Percentiles rank a stretch among this genome's conserved stretches.
phyloP scores from a whole-genome alignment of 169 alveolate species.

The Cryptosporidium baileyi region DNA sequence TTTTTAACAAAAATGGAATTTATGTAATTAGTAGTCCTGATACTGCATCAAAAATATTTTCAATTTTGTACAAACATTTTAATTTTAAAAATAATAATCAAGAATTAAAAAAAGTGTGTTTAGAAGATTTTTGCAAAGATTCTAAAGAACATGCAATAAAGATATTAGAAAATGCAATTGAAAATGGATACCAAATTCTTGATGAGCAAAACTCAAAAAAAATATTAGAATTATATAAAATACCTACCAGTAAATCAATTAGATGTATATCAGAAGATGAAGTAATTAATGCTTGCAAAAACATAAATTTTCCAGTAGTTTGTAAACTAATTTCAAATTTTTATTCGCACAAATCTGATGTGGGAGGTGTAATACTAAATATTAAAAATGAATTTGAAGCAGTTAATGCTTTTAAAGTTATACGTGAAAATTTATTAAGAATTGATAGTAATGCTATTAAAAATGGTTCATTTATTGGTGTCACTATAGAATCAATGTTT shows the following conservation, averaged over 20 bases:
- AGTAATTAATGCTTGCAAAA: constrained; percentile 36
- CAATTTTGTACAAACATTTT: constrained; percentile 37
- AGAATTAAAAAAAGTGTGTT: not conserved
- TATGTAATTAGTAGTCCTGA: constrained; percentile 79
- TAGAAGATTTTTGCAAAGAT: not conserved
- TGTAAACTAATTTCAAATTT: constrained; percentile 76
- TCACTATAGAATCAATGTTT: constrained; percentile 76
- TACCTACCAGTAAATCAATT: constrained; percentile 70
- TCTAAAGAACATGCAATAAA: constrained; percentile 25
- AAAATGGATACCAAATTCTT: not conserved
- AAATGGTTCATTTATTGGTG: constrained; percentile 72
- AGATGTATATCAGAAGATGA: constrained; percentile 61
- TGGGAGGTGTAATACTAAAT: constrained; percentile 76
- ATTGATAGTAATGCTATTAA: constrained; percentile 45
- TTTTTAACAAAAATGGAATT: constrained; percentile 73
- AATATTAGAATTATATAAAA: constrained; percentile 71
- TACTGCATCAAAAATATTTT: constrained; percentile 66
- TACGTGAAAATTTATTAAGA: too few species aligned
- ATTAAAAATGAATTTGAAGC: constrained; percentile 71
- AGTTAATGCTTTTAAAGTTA: constrained; percentile 56
- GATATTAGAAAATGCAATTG: constrained; percentile 56
- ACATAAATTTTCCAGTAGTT: constrained; percentile 72
- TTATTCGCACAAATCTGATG: constrained; percentile 77
- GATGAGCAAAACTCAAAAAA: constrained; percentile 73
- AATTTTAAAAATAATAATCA: too few species aligned